phyloP scores from a whole-genome alignment of 768 basidiomycete genomes.

The Serpula lacrymans region DNA sequence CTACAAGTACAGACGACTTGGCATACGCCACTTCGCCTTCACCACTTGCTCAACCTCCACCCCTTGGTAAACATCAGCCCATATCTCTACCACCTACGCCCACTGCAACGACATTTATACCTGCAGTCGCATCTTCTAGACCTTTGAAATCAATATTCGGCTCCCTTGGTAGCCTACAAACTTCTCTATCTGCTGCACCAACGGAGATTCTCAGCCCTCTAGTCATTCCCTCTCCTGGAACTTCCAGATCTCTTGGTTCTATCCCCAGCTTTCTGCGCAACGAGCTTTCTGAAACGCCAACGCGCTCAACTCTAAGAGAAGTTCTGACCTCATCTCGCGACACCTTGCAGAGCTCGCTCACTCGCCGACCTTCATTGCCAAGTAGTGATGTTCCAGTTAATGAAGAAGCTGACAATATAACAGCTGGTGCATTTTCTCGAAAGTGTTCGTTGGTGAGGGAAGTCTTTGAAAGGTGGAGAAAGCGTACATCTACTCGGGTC shows the following conservation, averaged over 20 bases:
- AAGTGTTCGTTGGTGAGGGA: constrained; percentile 38
- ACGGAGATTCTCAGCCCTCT: constrained; percentile 29
- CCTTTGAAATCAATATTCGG: constrained; percentile 17
- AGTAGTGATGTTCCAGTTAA: too few species aligned
- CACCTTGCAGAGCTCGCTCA: constrained; percentile 6
- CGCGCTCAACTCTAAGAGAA: constrained; percentile 15
- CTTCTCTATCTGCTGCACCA: constrained; percentile 17
- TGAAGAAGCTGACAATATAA: constrained; percentile 35
- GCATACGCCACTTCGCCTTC: background rate
- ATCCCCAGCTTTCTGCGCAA: constrained; percentile 15
- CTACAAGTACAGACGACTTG: too few species aligned
- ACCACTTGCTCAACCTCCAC: constrained; percentile 21
- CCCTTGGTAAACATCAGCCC: constrained; percentile 23
- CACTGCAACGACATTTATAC: constrained; percentile 16
- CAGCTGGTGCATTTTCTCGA: constrained; percentile 40
- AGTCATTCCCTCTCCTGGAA: constrained; percentile 22
- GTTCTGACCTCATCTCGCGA: too few species aligned
- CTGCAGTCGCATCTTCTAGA: constrained; percentile 10
- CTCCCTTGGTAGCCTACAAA: constrained; percentile 24
- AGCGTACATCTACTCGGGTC: constrained; percentile 39
- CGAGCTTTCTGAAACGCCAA: constrained; percentile 23
- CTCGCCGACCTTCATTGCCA: constrained; percentile 2
- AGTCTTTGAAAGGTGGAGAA: constrained; percentile 45
- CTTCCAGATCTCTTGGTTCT: constrained; percentile 13
- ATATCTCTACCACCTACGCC: constrained; percentile 33